Conservation (phyloP, 1,284 basidiomycete genomes). For the Cutaneotrichosporon curvatum region DNA sequence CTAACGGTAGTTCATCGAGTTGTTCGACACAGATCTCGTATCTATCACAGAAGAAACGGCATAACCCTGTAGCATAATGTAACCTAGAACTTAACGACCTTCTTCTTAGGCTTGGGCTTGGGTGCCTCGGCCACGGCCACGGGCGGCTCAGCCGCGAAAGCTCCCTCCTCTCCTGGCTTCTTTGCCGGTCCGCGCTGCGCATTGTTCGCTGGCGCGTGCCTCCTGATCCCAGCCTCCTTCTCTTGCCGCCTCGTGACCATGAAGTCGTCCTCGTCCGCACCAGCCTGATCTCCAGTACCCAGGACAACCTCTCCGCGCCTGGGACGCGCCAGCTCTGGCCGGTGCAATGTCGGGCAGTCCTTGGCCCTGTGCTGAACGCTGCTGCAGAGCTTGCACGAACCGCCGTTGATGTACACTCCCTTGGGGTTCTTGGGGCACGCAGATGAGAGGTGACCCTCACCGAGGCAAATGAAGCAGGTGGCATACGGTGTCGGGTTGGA, state of each 20-base stretch:
- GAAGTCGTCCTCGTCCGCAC: constrained; percentile 90
- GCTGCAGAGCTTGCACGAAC: constrained; percentile 79
- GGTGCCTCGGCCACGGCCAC: not conserved
- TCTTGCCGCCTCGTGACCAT: constrained; percentile 54
- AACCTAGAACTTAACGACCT: constrained; percentile 16
- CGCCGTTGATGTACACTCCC: constrained; percentile 86
- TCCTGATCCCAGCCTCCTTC: not conserved
- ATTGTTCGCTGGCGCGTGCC: constrained; percentile 35
- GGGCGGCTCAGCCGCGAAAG: constrained; percentile 1
- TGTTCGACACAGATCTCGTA: constrained; percentile 52
- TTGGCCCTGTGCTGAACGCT: constrained; percentile 77
- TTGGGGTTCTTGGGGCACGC: constrained; percentile 73
- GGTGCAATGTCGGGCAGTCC: constrained; percentile 54
- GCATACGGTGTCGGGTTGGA: constrained; percentile 73
- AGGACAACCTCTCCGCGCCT: not conserved
- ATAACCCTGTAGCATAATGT: constrained; percentile 3
- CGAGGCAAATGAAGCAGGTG: constrained; percentile 82
- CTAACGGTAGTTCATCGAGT: constrained; percentile 49
- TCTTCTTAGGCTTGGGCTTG: constrained; percentile 11
- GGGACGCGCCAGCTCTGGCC: constrained; percentile 12
- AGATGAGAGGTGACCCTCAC: constrained; percentile 71
- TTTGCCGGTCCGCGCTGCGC: constrained; percentile 26
- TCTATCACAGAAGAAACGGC: constrained; percentile 26
- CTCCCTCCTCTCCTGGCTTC: constrained; percentile 18
- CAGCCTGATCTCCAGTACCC: constrained; percentile 47